Percentiles rank a stretch among this genome's conserved stretches.
Conservation (phyloP, 2,329 filamentous ascomycete species). For the Fusarium euwallaceae region DNA sequence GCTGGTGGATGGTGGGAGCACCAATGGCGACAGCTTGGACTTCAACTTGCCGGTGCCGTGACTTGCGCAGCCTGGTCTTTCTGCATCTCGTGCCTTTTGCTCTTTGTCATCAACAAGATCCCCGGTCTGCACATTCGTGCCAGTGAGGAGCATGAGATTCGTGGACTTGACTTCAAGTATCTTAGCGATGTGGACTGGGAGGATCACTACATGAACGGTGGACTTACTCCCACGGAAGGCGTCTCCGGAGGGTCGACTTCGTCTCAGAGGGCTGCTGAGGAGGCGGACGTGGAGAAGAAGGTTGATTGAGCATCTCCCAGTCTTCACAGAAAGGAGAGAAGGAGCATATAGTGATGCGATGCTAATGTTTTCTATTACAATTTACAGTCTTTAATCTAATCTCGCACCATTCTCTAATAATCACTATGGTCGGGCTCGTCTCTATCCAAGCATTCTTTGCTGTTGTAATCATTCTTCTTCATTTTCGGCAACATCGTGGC, state of each 20-base stretch:
- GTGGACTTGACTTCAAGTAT: constrained; percentile 61
- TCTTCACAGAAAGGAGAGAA: neutral
- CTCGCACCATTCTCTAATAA: too few species aligned
- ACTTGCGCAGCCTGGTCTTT: constrained; percentile 69
- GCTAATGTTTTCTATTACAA: neutral
- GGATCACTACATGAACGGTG: constrained; percentile 33
- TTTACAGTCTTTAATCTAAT: neutral
- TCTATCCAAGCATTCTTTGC: too few species aligned
- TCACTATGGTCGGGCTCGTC: too few species aligned
- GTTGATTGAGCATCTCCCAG: neutral
- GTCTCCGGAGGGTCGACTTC: constrained; percentile 19
- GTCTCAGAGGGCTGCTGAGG: constrained; percentile 7
- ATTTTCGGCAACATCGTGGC: too few species aligned
- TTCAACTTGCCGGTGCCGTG: constrained; percentile 69
- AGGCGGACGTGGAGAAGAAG: constrained; percentile 27
- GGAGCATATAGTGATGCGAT: neutral
- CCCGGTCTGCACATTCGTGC: constrained; percentile 68
- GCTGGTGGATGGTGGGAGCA: constrained; percentile 64
- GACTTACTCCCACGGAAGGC: constrained; percentile 36
- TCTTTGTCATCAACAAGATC: constrained; percentile 69
- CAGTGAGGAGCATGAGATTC: constrained; percentile 66
- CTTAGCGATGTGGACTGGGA: constrained; percentile 47
- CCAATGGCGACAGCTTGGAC: constrained; percentile 67
- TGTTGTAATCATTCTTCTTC: neutral
- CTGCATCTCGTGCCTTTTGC: constrained; percentile 62